These are phyloP conservation scores for Cetradonia linearis DNA, from an alignment of 495 filamentous ascomycete species.

Conservation along the genomic window DNA sequence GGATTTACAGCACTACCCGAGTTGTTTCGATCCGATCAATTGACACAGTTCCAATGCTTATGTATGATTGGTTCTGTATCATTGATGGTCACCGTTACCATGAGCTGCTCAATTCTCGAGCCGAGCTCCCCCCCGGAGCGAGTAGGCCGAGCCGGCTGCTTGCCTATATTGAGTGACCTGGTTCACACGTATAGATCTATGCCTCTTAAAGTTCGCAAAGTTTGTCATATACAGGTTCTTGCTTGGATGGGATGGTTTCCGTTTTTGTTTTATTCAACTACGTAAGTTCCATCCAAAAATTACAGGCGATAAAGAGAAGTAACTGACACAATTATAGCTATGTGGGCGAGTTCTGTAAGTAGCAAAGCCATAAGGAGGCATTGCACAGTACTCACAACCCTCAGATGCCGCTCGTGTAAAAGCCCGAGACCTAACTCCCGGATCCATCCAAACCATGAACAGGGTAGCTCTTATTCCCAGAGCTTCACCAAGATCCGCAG, in stretches of 20 bases:
- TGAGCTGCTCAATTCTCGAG: conserved; percentile 77
- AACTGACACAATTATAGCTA: conserved; percentile 28
- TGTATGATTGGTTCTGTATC: conserved; percentile 69
- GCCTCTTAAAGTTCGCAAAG: conserved; percentile 72
- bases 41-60: conserved; percentile 91
- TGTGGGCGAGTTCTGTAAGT: conserved; percentile 18
- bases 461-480: neutral
- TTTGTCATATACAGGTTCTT: conserved; percentile 90
- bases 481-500: neutral
- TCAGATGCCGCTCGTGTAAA: conserved; percentile 3
- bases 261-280: conserved; percentile 82
- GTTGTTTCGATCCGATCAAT: conserved; percentile 52
- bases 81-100: conserved; percentile 52
- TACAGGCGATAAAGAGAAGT: conserved; percentile 46
- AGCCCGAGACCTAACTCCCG: conserved; percentile 51
- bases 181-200: conserved; percentile 39
- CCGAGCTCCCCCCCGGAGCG: conserved; percentile 4
- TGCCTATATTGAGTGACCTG: conserved; percentile 44
- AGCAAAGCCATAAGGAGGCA: conserved; percentile 29
- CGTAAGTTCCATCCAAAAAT: conserved; percentile 71
- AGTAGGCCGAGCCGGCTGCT: conserved; percentile 34
- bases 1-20: conserved; percentile 70
- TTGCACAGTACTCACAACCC: conserved; percentile 49
- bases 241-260: conserved; percentile 83
- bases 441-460: conserved; percentile 26